Evolutionary conservation across 176 grass and related monocot genomes (phyloP).

Genomic region (Dactylis glomerata): DNA sequence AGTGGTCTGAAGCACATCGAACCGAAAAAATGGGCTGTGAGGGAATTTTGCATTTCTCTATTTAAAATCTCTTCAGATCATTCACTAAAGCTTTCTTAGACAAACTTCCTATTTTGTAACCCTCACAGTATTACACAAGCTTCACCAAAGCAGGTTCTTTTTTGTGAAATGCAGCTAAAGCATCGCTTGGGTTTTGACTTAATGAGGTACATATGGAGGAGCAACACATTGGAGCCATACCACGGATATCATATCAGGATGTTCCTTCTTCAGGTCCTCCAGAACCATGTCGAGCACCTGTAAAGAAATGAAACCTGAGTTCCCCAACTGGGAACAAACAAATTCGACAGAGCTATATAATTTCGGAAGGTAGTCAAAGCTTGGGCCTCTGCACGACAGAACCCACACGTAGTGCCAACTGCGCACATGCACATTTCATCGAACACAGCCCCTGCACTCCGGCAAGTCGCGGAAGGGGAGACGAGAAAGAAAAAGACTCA

Average conservation of each 20-base stretch:
- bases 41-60: not conserved
- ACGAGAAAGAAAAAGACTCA: conserved; percentile 23
- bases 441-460: not conserved
- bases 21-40: not conserved
- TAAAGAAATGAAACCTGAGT: conserved; percentile 1
- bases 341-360: too few relatives aligned
- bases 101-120: not conserved
- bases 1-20: not conserved
- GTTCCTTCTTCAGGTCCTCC: conserved; percentile 66
- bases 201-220: not conserved
- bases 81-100: not conserved
- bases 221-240: conserved; percentile 32
- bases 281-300: conserved; percentile 89
- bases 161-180: not conserved
- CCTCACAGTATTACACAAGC: not conserved
- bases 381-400: too few relatives aligned
- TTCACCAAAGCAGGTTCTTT: not conserved
- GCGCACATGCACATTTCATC: conserved; percentile 7
- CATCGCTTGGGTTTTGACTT: not conserved
- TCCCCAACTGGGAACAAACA: not conserved
- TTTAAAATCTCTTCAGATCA: not conserved
- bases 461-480: not conserved
- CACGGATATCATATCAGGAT: conserved; percentile 74
- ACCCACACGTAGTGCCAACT: not conserved
- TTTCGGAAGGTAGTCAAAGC: too few relatives aligned